Percentiles rank a stretch among this genome's conserved stretches.
Conservation (phyloP, 768 basidiomycete species). For the Suillus weaverae region DNA sequence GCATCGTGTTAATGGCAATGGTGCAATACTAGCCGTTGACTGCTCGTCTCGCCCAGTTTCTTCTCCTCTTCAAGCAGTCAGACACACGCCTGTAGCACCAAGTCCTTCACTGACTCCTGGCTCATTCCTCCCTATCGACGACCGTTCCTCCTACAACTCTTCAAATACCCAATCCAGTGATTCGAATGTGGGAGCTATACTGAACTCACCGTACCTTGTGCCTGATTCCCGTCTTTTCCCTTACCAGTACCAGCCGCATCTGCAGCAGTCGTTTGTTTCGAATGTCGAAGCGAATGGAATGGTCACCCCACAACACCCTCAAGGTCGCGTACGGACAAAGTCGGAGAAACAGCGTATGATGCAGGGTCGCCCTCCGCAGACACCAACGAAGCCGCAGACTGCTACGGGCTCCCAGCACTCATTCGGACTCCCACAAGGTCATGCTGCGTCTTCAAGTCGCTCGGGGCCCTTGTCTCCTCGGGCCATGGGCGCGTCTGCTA, state of each 20-base stretch:
- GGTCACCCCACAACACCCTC: conserved; percentile 25
- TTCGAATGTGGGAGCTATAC: conserved; percentile 46
- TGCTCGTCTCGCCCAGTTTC: conserved; percentile 33
- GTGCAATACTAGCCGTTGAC: conserved; percentile 51
- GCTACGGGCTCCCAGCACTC: conserved; percentile 42
- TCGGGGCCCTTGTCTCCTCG: conserved; percentile 63
- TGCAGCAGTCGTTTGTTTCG: conserved; percentile 8
- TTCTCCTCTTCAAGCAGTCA: conserved; percentile 29
- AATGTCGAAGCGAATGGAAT: conserved; percentile 22
- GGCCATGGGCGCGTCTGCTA: conserved; percentile 69
- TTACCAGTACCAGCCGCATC: conserved; percentile 15
- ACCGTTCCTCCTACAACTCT: conserved; percentile 76
- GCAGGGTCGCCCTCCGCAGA: conserved; percentile 47
- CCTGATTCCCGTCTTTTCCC: conserved; percentile 24
- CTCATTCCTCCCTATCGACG: conserved; percentile 53
- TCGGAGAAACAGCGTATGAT: conserved; percentile 47
- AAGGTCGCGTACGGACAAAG: conserved; percentile 40
- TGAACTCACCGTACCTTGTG: conserved; percentile 28
- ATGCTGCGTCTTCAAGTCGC: conserved; percentile 35
- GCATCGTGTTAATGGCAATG: conserved; percentile 34
- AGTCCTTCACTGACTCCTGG: conserved; percentile 54
- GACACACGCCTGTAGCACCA: conserved; percentile 37
- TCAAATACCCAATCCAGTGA: conserved; percentile 76
- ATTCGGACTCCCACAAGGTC: conserved; percentile 30
- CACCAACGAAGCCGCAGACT: conserved; percentile 28